Evolutionary conservation across 2,329 filamentous ascomycete species (phyloP).

Genomic region (Fusarium paranaense): DNA sequence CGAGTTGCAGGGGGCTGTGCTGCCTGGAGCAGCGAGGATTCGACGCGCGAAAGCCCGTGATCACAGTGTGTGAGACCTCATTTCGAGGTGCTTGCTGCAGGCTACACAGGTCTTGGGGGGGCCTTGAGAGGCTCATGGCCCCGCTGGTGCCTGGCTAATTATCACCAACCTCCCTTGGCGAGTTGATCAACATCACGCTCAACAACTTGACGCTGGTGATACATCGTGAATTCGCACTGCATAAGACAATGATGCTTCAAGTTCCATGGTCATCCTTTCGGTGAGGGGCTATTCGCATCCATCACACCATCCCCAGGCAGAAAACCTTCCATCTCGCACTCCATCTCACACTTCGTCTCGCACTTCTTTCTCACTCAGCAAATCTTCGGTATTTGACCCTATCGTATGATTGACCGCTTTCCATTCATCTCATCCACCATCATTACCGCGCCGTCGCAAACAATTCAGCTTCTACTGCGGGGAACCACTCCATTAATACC

Average conservation of each 20-base stretch:
- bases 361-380: neutral
- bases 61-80: neutral
- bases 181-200: conserved; percentile 18
- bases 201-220: conserved; percentile 11
- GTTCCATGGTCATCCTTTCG: conserved; percentile 8
- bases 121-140: neutral
- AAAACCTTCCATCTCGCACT: neutral
- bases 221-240: conserved; percentile 29
- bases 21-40: conserved; percentile 37
- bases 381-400: neutral
- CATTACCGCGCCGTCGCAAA: neutral
- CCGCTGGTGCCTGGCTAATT: conserved; percentile 41
- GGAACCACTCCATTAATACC: neutral
- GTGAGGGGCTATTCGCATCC: conserved; percentile 16
- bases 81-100: neutral
- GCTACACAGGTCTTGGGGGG: neutral
- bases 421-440: neutral
- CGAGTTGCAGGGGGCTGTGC: conserved; percentile 30
- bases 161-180: neutral
- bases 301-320: conserved; percentile 26
- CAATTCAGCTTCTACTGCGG: neutral
- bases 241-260: neutral
- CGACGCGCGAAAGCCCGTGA: conserved; percentile 43
- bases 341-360: neutral
- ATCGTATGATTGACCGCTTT: neutral